Conservation (phyloP, 75 land plant genomes). For the Pinus tabuliformis region DNA sequence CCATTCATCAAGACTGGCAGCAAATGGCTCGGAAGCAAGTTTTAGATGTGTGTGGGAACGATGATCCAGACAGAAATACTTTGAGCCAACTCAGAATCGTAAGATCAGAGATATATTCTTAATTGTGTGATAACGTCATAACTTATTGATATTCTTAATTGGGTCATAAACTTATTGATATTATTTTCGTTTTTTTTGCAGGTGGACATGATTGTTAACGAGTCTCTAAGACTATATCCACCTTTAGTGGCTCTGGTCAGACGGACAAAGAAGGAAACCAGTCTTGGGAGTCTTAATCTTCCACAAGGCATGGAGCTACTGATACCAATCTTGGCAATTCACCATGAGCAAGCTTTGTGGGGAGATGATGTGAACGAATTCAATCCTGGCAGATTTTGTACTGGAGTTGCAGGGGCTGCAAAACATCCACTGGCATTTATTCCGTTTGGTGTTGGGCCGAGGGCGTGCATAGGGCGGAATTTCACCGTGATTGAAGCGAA, state of each 20-base stretch:
- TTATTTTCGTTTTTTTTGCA: constrained; percentile 16
- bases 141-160: too few species aligned
- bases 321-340: constrained; percentile 39
- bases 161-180: background rate
- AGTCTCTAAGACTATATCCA: constrained; percentile 52
- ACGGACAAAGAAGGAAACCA: constrained; percentile 29
- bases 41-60: constrained; percentile 41
- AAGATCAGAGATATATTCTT: background rate
- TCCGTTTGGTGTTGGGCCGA: constrained; percentile 50
- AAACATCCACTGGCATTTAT: constrained; percentile 46
- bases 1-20: constrained; percentile 87
- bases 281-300: constrained; percentile 21
- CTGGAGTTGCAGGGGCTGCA: constrained; percentile 35
- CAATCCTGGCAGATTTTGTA: constrained; percentile 49
- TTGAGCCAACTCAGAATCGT: constrained; percentile 40
- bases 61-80: constrained; percentile 18
- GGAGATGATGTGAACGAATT: constrained; percentile 42
- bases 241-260: constrained; percentile 31
- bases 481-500: constrained; percentile 42
- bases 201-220: constrained; percentile 59
- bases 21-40: constrained; percentile 71
- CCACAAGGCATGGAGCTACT: constrained; percentile 32
- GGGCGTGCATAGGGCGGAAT: constrained; percentile 52
- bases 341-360: constrained; percentile 42
- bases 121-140: too few species aligned